phyloP scores from a whole-genome alignment of 805 yeast species.

The Ogataea trehaloabstinens region DNA sequence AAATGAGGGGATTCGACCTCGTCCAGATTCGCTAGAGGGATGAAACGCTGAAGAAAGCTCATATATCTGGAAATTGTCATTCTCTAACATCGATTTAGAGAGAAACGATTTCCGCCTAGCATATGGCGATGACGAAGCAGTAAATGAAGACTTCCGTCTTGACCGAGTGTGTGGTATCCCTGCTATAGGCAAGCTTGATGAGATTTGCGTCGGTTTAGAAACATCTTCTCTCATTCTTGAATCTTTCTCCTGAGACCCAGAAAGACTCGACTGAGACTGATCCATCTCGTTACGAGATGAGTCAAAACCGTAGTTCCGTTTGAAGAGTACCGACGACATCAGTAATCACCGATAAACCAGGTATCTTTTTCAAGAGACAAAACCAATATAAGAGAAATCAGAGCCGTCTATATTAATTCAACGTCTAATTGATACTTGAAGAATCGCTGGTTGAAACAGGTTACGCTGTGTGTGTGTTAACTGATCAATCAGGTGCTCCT shows the following conservation, averaged over 20 bases:
- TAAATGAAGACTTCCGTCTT: constrained; percentile 31
- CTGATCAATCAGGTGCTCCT: too few relatives aligned
- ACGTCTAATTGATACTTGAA: too few relatives aligned
- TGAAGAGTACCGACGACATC: constrained; percentile 6
- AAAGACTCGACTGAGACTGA: background rate
- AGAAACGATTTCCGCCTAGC: constrained; percentile 56
- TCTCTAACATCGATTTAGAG: constrained; percentile 54
- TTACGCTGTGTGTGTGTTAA: too few relatives aligned
- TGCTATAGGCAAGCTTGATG: too few relatives aligned
- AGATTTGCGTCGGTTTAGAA: background rate
- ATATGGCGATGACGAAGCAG: constrained; percentile 48
- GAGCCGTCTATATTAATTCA: too few relatives aligned
- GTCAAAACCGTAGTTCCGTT: constrained; percentile 4
- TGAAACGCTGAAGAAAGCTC: constrained; percentile 35
- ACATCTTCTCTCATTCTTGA: constrained; percentile 1
- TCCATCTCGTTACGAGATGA: too few relatives aligned
- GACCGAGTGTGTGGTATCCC: too few relatives aligned
- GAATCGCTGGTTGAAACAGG: too few relatives aligned
- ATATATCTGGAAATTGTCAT: constrained; percentile 54
- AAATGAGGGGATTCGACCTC: constrained; percentile 31
- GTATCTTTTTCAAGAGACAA: background rate
- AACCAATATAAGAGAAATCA: too few relatives aligned
- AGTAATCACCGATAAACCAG: background rate
- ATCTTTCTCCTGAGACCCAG: background rate
- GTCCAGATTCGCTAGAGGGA: constrained; percentile 7